These are phyloP conservation scores for Amanita rubescens DNA, from an alignment of 768 basidiomycete species.

Conservation along the genomic window DNA sequence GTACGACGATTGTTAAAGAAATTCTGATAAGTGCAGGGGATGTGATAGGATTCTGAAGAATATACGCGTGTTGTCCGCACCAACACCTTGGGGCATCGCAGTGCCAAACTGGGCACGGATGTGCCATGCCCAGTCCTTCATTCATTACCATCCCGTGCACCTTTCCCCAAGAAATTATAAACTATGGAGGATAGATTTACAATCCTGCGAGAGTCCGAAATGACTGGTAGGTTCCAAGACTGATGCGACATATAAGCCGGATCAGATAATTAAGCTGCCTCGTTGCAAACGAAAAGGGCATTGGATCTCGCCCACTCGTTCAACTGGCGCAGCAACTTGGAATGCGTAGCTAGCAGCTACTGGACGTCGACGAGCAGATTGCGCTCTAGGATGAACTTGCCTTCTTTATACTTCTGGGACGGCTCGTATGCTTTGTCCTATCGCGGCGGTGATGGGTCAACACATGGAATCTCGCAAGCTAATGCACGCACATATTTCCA, in stretches of 20 bases:
- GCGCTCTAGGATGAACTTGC: slow-evolving; percentile 95
- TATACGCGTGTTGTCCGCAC: background rate
- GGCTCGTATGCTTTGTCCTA: slow-evolving; percentile 90
- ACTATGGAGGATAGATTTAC: slow-evolving; percentile 12
- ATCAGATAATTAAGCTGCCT: background rate
- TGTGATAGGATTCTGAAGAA: background rate
- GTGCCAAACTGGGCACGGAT: background rate
- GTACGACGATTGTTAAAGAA: background rate
- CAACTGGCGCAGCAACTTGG: background rate
- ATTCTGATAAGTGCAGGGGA: background rate
- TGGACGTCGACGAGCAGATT: slow-evolving; percentile 84
- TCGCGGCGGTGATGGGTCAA: background rate
- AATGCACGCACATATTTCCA: slow-evolving; percentile 89
- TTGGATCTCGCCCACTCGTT: background rate
- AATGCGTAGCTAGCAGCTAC: slow-evolving; percentile 25
- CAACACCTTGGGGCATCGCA: background rate
- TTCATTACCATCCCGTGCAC: slow-evolving; percentile 9
- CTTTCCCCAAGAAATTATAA: slow-evolving; percentile 4
- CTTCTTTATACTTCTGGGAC: slow-evolving; percentile 96
- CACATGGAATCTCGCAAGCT: slow-evolving; percentile 6
- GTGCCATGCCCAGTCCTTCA: background rate
- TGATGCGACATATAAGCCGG: slow-evolving; percentile 14
- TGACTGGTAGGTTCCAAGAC: slow-evolving; percentile 16
- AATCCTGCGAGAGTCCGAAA: slow-evolving; percentile 18
- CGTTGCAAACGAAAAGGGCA: slow-evolving; percentile 3